These are phyloP conservation scores for Ciborinia camelliae DNA, from an alignment of 2,329 filamentous ascomycete genomes.

Conservation along the genomic window DNA sequence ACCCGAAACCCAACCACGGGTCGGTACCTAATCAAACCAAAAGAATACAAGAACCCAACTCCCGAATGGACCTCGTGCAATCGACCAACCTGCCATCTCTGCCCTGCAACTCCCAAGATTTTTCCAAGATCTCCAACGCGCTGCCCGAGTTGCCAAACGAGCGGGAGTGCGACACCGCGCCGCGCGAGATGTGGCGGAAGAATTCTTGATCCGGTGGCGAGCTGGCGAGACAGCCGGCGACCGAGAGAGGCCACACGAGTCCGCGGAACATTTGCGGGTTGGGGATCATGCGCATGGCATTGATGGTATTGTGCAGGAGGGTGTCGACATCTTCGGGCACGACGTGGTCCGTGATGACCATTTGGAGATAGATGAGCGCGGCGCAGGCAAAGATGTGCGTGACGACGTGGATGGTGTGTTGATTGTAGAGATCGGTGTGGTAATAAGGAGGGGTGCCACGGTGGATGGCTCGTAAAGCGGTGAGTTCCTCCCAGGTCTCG, in stretches of 20 bases:
- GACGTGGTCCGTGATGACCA: not conserved
- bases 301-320: constrained; percentile 20
- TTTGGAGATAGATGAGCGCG: constrained; percentile 26
- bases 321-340: constrained; percentile 3
- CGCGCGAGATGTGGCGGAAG: constrained; percentile 17
- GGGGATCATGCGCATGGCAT: constrained; percentile 20
- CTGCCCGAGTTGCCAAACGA: constrained; percentile 23
- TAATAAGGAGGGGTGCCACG: not conserved
- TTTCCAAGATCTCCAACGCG: constrained; percentile 23
- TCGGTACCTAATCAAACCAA: too few relatives aligned
- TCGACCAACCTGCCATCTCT: constrained; percentile 17
- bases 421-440: constrained; percentile 6
- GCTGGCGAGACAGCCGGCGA: constrained; percentile 28
- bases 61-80: constrained; percentile 17
- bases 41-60: constrained; percentile 20
- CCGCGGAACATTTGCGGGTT: constrained; percentile 22
- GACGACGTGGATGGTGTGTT: constrained; percentile 17
- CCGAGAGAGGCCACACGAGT: constrained; percentile 26
- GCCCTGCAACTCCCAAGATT: constrained; percentile 22
- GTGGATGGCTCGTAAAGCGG: not conserved
- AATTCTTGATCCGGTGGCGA: constrained; percentile 21
- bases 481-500: constrained; percentile 6
- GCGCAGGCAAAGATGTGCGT: constrained; percentile 26
- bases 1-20: too few relatives aligned
- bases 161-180: constrained; percentile 14